These are phyloP conservation scores for Wickerhamomyces ciferrii DNA, from an alignment of 805 yeast species.

Conservation along the genomic window DNA sequence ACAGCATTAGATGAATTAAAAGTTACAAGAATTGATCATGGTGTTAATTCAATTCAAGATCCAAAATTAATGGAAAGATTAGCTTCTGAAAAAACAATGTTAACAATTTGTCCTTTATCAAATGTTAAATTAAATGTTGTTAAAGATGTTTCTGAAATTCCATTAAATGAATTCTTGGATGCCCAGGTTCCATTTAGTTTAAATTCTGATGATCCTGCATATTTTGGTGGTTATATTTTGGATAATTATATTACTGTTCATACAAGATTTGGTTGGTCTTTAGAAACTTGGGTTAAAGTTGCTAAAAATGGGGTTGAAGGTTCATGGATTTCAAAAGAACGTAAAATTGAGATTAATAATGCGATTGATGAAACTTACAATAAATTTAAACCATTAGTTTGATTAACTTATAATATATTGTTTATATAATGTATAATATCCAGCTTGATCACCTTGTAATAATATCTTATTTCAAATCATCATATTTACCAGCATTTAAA, in stretches of 20 bases:
- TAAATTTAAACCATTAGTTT: conserved; percentile 26
- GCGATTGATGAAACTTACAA: conserved; percentile 36
- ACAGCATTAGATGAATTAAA: conserved; percentile 53
- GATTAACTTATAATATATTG: neutral
- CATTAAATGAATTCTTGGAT: conserved; percentile 56
- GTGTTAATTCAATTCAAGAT: conserved; percentile 59
- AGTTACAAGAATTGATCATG: conserved; percentile 76
- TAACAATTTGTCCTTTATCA: conserved; percentile 74
- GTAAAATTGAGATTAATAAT: conserved; percentile 38
- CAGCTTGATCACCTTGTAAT: too few species aligned
- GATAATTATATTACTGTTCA: conserved; percentile 71
- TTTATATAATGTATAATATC: too few species aligned
- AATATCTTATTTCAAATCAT: conserved; percentile 6
- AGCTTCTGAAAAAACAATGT: conserved; percentile 48
- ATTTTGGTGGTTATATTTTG: conserved; percentile 79
- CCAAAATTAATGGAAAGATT: conserved; percentile 49
- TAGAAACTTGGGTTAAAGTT: conserved; percentile 56
- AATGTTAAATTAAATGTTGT: conserved; percentile 75
- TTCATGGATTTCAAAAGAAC: conserved; percentile 66
- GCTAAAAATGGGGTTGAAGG: conserved; percentile 66
- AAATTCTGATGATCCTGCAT: conserved; percentile 79
- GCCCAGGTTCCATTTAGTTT: conserved; percentile 64
- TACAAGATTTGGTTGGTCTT: conserved; percentile 55
- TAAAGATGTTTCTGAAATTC: conserved; percentile 59
- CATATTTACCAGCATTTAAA: conserved; percentile 18